These are phyloP conservation scores for Terana coerulea DNA, from an alignment of 768 basidiomycete species.

Conservation along the genomic window DNA sequence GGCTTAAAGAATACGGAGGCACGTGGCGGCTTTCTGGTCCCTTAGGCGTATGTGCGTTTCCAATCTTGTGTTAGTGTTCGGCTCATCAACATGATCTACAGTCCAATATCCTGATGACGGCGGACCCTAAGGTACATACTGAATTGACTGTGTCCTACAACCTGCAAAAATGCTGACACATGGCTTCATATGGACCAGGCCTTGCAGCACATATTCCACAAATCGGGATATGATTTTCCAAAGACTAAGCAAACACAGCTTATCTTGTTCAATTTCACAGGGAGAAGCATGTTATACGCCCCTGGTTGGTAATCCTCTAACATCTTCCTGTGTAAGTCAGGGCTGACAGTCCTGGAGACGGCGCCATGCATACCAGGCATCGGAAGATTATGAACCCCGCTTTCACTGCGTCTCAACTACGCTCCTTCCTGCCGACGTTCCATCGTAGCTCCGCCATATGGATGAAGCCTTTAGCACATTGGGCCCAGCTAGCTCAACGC, in stretches of 20 bases:
- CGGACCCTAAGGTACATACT: too few relatives aligned
- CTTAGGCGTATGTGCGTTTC: slow-evolving; percentile 21
- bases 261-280: background rate
- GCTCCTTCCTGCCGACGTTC: slow-evolving; percentile 24
- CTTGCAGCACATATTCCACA: slow-evolving; percentile 11
- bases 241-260: slow-evolving; percentile 3
- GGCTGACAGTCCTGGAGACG: slow-evolving; percentile 11
- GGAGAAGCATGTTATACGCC: slow-evolving; percentile 8
- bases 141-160: background rate
- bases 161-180: background rate
- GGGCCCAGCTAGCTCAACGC: too few relatives aligned
- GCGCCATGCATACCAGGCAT: slow-evolving; percentile 25
- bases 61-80: too few relatives aligned
- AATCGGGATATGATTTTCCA: slow-evolving; percentile 11
- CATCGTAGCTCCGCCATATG: slow-evolving; percentile 19
- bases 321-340: background rate
- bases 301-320: slow-evolving; percentile 1
- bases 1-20: slow-evolving; percentile 25
- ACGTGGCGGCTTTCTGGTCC: slow-evolving; percentile 18
- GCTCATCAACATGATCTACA: too few relatives aligned
- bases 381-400: slow-evolving; percentile 33
- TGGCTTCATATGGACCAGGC: too few relatives aligned
- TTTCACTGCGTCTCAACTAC: slow-evolving; percentile 22
- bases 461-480: background rate
- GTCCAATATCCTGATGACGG: too few relatives aligned